Evolutionary conservation across 2,329 filamentous ascomycete species (phyloP), one percentile per base, ranked within the genome.

Genomic region (Ophiostoma montium): DNA sequence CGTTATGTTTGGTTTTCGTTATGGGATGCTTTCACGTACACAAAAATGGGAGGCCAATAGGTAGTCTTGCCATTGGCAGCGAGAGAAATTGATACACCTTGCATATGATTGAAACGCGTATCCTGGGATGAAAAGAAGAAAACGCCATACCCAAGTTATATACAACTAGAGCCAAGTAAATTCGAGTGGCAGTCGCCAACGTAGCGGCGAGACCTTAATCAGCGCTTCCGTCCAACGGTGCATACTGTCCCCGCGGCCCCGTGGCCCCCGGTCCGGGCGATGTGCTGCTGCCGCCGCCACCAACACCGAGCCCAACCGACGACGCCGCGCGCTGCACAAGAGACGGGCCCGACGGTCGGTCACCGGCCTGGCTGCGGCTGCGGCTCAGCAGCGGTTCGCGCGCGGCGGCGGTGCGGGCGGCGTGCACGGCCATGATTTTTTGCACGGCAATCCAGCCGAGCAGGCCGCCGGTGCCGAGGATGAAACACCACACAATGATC

Each of bases 401-500:
- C n/a, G 42, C 7, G 2, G 44, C 31, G 23, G 53, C 45, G 23
- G 53, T 43, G 19, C 51, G 50, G 46, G 18, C 35, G 46, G 41
- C 33, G 9, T 23, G 42, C 42, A 42, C 35, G 18, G 51, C 42
- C 27, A 18, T 23, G 10, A 44, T 13, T 11, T 44, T 44, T 61
- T 69, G 71, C 51, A 72, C 65, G 8, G 66, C 74, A 7, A 78
- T 75, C 76, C 77, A 82, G 23, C 70, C 75, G 46, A 82, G 63
- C 52, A 82, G 60, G 1, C 76, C 76, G 4, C 70, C 58, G 1
- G 76, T 80, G 48, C 72, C 75, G 10, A 78, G 60, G 45, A 82
- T 72, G 62, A 82, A 82, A 1, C 67, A 72, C 71, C 78, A 78
- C 4, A 82, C 78, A 33, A 82, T 80, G 56, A 81, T 70, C 63